Evolutionary conservation across 2,329 filamentous ascomycete species (phyloP), one percentile per base, ranked within the genome.

Genomic region (Alternaria postmessia): DNA sequence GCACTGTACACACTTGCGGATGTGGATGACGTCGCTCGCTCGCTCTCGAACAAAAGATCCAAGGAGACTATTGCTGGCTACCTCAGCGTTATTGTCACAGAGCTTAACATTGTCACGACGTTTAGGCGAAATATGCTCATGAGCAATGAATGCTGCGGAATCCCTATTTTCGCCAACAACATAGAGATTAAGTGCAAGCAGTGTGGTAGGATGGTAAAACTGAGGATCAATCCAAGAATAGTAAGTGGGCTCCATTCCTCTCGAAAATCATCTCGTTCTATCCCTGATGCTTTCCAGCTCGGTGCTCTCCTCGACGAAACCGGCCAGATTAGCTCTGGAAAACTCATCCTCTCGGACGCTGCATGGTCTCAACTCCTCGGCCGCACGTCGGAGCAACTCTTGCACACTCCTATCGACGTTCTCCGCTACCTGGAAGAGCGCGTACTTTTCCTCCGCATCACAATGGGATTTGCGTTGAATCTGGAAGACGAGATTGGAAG

Each of bases 401-500:
- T 82, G 3, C 62, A 59, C 8, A 69, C 77, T 22, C 60, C 75
- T 12, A 59, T 71, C 0, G 79, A 83, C 12, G 76, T 79, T 18
- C 62, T 87, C n/a, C 77, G 77, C 54, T 78, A 80, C 43, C 70
- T 88, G 5, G 84, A 88, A 64, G 81, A 84, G 62, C 76, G 83
- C 4, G 67, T 88, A 48, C 54, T 84, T 14, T 87, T 84, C 63
- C 73, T 85, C 49, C 80, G 86, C 16, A 67, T 87, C 8, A 86
- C 83, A 16, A 63, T 89, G 66, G 79, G 83, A 5, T 87, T 89
- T 69, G 87, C 84, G 1, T 85, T 86, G 83, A 80, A 79, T 18
- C 72, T 78, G 8, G 68, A 67, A 55, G 76, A 60, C 65, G 71
- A 64, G 48, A 66, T 70, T 34, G 75, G 69, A 2, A 62, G 75